Evolutionary conservation across 768 basidiomycete genomes (phyloP).

Genomic region (Calocera cornea): DNA sequence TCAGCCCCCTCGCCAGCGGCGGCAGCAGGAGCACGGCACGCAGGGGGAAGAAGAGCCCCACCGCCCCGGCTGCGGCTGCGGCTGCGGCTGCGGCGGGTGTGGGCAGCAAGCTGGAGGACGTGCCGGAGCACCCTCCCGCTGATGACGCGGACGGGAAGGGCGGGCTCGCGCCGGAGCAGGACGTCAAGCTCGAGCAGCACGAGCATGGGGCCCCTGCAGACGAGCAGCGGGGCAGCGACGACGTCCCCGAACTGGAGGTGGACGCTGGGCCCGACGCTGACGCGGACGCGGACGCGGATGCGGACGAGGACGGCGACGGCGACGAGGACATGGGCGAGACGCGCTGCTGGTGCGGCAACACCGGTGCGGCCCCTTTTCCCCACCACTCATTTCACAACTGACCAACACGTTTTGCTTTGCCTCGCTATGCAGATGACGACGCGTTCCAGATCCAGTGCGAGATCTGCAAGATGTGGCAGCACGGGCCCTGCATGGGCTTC

Average conservation of each 20-base stretch:
- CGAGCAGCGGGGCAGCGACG: no score
- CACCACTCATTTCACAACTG: background rate
- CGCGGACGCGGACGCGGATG: background rate
- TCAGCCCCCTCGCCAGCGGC: background rate
- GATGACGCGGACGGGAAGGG: background rate
- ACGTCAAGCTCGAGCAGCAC: background rate
- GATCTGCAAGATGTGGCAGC: constrained; percentile 95
- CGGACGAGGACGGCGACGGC: constrained; percentile 6
- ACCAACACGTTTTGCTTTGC: background rate
- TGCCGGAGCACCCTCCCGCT: background rate
- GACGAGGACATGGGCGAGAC: constrained; percentile 13
- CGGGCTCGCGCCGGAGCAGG: background rate
- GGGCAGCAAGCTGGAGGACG: no score
- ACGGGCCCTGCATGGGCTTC: constrained; percentile 90
- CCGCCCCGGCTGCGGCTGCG: no score
- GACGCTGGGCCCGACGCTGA: background rate
- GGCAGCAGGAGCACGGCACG: no score
- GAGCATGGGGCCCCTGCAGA: background rate
- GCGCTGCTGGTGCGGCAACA: constrained; percentile 14
- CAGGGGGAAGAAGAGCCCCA: no score
- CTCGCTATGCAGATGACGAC: constrained; percentile 48
- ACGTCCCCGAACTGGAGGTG: background rate
- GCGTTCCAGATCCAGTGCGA: constrained; percentile 99
- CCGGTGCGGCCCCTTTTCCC: constrained; percentile 8
- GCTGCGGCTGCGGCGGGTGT: no score